These are phyloP conservation scores for Helianthus tuberosus DNA, from an alignment of 129 eudicot species.

Conservation along the genomic window DNA sequence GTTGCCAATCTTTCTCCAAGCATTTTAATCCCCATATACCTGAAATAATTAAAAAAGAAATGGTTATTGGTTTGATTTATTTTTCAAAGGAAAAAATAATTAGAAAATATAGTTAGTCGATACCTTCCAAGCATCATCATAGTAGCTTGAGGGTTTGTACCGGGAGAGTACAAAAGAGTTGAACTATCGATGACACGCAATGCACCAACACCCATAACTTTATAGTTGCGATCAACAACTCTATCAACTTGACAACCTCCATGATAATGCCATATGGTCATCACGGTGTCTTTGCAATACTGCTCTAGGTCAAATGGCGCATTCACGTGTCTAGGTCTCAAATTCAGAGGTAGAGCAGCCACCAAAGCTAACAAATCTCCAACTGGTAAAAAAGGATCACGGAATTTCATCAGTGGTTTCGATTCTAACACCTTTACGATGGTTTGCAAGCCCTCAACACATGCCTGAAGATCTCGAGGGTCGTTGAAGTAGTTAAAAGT, in stretches of 20 bases:
- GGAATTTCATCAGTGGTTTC: conserved; percentile 40
- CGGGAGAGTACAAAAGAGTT: conserved; percentile 73
- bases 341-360: conserved; percentile 55
- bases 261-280: conserved; percentile 96
- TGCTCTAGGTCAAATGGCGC: conserved; percentile 46
- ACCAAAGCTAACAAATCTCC: conserved; percentile 36
- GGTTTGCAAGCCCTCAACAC: conserved; percentile 72
- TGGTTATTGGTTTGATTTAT: neutral
- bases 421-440: conserved; percentile 61
- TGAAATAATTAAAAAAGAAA: conserved; percentile 7
- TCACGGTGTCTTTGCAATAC: conserved; percentile 79
- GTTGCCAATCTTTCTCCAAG: conserved; percentile 42
- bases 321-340: conserved; percentile 42
- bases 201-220: conserved; percentile 57
- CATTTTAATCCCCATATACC: conserved; percentile 77
- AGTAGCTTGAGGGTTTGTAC: conserved; percentile 99
- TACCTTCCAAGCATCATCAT: conserved; percentile 99
- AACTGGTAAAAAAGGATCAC: conserved; percentile 50
- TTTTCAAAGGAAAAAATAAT: neutral
- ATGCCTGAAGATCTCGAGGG: conserved; percentile 65
- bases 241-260: conserved; percentile 85
- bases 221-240: conserved; percentile 71
- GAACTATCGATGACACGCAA: conserved; percentile 83
- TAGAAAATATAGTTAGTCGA: neutral
- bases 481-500: conserved; percentile 76